Percentiles rank a stretch among this genome's conserved stretches.
phyloP scores from a whole-genome alignment of 441 rosid species.

The Erodium texanum region DNA sequence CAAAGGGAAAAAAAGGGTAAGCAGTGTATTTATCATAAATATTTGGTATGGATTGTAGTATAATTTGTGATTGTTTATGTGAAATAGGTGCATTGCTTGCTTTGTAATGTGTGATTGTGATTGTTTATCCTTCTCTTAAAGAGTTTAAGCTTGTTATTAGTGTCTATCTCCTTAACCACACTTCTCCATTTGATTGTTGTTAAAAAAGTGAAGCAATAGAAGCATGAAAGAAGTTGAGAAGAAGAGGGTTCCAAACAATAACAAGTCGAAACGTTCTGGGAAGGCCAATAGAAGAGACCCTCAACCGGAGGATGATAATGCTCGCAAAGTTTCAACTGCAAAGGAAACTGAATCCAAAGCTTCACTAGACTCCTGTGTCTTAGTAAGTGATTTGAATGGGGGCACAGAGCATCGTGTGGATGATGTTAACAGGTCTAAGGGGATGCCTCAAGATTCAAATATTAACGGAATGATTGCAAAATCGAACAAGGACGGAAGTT shows the following conservation, averaged over 20 bases:
- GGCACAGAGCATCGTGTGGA: constrained; percentile 49
- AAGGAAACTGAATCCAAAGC: constrained; percentile 34
- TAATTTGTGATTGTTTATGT: neutral
- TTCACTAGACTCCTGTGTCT: constrained; percentile 24
- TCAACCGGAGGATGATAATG: constrained; percentile 28
- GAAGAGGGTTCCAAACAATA: constrained; percentile 33
- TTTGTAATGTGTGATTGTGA: no score
- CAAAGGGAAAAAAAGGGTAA: neutral
- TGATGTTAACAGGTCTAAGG: constrained; percentile 46
- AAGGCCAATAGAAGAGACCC: constrained; percentile 34
- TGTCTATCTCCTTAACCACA: constrained; percentile 10
- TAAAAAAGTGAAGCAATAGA: constrained; percentile 15
- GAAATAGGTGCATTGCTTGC: no score
- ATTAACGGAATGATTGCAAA: constrained; percentile 4
- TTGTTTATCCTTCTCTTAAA: constrained; percentile 4
- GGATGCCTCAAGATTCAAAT: constrained; percentile 28
- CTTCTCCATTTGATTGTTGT: constrained; percentile 17
- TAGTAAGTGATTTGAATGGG: constrained; percentile 37
- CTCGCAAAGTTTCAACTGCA: constrained; percentile 20
- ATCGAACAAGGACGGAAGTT: constrained; percentile 22
- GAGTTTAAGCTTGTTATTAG: constrained; percentile 4
- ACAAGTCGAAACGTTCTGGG: constrained; percentile 25
- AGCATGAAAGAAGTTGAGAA: constrained; percentile 47
- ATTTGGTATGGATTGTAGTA: neutral
- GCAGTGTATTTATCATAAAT: neutral